Percentiles rank a stretch among this genome's conserved stretches.
phyloP scores from a whole-genome alignment of 2,329 filamentous ascomycete genomes.

The Aspergillus oerlinghausenensis region DNA sequence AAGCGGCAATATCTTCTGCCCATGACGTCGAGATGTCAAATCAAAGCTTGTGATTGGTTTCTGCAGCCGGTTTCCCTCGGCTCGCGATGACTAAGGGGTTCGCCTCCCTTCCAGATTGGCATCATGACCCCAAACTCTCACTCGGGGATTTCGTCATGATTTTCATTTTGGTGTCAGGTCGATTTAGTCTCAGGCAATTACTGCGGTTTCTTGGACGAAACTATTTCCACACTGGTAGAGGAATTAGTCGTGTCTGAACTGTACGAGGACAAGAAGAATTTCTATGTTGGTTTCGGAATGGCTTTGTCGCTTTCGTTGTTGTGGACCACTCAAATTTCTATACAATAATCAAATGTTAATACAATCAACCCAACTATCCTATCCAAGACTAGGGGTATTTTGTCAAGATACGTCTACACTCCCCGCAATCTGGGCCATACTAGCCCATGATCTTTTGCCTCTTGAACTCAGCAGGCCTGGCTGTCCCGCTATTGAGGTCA shows the following conservation, averaged over 20 bases:
- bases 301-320: neutral
- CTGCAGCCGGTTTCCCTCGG: constrained; percentile 13
- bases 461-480: neutral
- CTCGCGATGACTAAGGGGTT: constrained; percentile 13
- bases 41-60: constrained; percentile 23
- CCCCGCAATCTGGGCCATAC: neutral
- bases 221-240: neutral
- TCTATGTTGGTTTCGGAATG: neutral
- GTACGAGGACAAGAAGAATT: neutral
- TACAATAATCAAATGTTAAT: neutral
- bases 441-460: neutral
- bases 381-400: too few species aligned
- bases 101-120: neutral
- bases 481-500: neutral
- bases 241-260: neutral
- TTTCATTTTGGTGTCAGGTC: neutral
- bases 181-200: neutral
- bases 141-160: neutral
- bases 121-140: neutral
- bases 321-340: neutral
- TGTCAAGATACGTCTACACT: neutral
- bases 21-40: constrained; percentile 19
- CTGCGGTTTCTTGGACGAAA: neutral
- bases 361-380: too few species aligned
- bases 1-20: constrained; percentile 33